phyloP scores from a whole-genome alignment of 2,329 filamentous ascomycete species.

The Albifimbria verrucaria region DNA sequence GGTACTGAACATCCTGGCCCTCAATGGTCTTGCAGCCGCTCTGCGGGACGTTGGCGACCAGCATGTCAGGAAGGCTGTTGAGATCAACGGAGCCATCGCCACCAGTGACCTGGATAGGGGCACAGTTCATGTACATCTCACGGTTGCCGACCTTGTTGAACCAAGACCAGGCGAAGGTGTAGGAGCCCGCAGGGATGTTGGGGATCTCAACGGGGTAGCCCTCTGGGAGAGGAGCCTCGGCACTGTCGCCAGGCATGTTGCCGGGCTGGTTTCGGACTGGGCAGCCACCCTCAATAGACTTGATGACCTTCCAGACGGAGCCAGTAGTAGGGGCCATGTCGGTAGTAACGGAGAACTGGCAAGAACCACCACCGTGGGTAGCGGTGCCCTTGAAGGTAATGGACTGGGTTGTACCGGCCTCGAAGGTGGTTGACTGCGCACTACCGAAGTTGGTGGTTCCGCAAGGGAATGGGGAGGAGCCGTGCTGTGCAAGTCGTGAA shows the following conservation, averaged over 20 bases:
- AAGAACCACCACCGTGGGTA: slow-evolving; percentile 87
- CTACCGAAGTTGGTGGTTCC: slow-evolving; percentile 54
- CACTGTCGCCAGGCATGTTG: slow-evolving; percentile 50
- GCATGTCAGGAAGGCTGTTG: slow-evolving; percentile 65
- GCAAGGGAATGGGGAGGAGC: slow-evolving; percentile 79
- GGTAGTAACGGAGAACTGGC: slow-evolving; percentile 82
- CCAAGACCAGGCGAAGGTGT: slow-evolving; percentile 89
- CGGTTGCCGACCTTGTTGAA: slow-evolving; percentile 90
- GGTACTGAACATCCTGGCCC: slow-evolving; percentile 54
- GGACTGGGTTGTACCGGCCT: slow-evolving; percentile 28
- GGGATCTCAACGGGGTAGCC: slow-evolving; percentile 72
- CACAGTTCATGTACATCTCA: slow-evolving; percentile 98
- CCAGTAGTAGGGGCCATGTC: slow-evolving; percentile 65
- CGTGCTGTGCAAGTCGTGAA: slow-evolving; percentile 45
- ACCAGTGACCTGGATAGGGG: slow-evolving; percentile 64
- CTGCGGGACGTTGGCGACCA: slow-evolving; percentile 59
- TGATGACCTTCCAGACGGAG: slow-evolving; percentile 82
- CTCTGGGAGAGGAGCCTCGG: slow-evolving; percentile 43
- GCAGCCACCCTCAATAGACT: slow-evolving; percentile 84
- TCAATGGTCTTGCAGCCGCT: slow-evolving; percentile 52
- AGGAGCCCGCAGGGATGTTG: slow-evolving; percentile 70
- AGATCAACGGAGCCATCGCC: slow-evolving; percentile 51
- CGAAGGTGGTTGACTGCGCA: slow-evolving; percentile 23
- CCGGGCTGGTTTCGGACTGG: slow-evolving; percentile 56
- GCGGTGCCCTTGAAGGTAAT: slow-evolving; percentile 70